Percentiles rank a stretch among this genome's conserved stretches.
These are phyloP conservation scores for Stereum hirsutum DNA, from an alignment of 1,284 basidiomycete species.

Conservation along the genomic window DNA sequence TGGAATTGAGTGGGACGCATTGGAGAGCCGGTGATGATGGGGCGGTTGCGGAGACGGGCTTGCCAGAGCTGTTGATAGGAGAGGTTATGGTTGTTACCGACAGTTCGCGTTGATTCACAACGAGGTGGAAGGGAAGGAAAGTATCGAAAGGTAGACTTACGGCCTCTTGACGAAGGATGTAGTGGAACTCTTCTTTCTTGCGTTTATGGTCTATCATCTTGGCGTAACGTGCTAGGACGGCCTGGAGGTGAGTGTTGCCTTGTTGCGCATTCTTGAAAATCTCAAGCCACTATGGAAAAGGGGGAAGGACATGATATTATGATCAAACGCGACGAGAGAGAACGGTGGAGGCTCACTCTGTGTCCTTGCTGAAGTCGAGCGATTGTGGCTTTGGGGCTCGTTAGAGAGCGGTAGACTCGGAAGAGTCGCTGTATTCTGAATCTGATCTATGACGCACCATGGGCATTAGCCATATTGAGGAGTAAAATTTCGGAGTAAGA, in stretches of 20 bases:
- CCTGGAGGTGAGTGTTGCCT: slow-evolving; percentile 38
- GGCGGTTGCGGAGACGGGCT: slow-evolving; percentile 38
- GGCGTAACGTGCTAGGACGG: slow-evolving; percentile 45
- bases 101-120: neutral
- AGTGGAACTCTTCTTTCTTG: slow-evolving; percentile 37
- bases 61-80: slow-evolving; percentile 34
- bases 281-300: slow-evolving; percentile 45
- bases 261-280: slow-evolving; percentile 39
- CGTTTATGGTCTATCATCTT: slow-evolving; percentile 40
- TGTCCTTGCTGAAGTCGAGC: slow-evolving; percentile 40
- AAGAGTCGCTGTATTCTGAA: slow-evolving; percentile 49
- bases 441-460: slow-evolving; percentile 34
- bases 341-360: slow-evolving; percentile 40
- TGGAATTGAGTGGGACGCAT: slow-evolving; percentile 55
- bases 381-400: slow-evolving; percentile 36
- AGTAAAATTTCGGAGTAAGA: too few relatives aligned
- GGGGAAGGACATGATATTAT: neutral
- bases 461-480: too few relatives aligned
- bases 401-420: slow-evolving; percentile 37
- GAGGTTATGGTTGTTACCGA: too few relatives aligned
- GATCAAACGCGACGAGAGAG: too few relatives aligned
- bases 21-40: slow-evolving; percentile 63
- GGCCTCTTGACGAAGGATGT: slow-evolving; percentile 37
- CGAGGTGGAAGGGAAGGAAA: neutral
- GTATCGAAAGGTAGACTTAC: slow-evolving; percentile 25